Conservation (phyloP, 2,329 filamentous ascomycete genomes). For the Stagonosporopsis rhizophila region DNA sequence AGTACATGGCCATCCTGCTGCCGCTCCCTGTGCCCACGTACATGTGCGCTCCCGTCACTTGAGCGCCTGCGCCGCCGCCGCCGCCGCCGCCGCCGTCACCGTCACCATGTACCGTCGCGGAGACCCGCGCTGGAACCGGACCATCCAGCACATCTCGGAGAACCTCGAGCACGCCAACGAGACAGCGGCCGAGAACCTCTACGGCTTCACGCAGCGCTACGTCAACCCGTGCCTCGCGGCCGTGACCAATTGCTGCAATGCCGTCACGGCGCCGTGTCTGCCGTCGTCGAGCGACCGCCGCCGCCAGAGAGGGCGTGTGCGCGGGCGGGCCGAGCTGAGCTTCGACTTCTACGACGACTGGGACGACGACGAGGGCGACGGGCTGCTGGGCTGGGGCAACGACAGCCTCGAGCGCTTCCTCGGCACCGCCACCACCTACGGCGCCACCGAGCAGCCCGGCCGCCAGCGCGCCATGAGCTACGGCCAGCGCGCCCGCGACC, state of each 20-base stretch:
- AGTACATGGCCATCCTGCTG: constrained; percentile 1
- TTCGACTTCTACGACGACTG: constrained; percentile 99
- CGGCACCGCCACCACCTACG: constrained; percentile 68
- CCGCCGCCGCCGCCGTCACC: background rate
- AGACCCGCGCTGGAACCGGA: constrained; percentile 89
- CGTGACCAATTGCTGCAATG: constrained; percentile 69
- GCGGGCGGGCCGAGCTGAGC: constrained; percentile 76
- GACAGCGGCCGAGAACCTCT: constrained; percentile 88
- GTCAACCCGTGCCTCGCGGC: constrained; percentile 79
- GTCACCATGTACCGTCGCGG: constrained; percentile 64
- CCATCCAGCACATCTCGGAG: constrained; percentile 89
- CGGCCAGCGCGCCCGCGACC: constrained; percentile 67
- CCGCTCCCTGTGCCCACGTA: constrained; percentile 13
- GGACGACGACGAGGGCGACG: constrained; percentile 72
- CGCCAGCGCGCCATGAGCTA: constrained; percentile 89
- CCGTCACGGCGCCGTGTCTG: constrained; percentile 74
- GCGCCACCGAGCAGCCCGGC: constrained; percentile 64
- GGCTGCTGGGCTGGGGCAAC: constrained; percentile 75
- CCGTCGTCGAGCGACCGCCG: constrained; percentile 78
- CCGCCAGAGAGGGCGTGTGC: constrained; percentile 66
- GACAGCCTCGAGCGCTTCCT: constrained; percentile 87
- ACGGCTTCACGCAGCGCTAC: constrained; percentile 86
- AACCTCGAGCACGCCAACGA: constrained; percentile 91
- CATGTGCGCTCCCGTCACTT: constrained; percentile 37
- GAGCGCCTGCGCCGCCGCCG: constrained; percentile 6